These are phyloP conservation scores for Bombardia bombarda DNA, from an alignment of 495 filamentous ascomycete genomes.

Conservation along the genomic window DNA sequence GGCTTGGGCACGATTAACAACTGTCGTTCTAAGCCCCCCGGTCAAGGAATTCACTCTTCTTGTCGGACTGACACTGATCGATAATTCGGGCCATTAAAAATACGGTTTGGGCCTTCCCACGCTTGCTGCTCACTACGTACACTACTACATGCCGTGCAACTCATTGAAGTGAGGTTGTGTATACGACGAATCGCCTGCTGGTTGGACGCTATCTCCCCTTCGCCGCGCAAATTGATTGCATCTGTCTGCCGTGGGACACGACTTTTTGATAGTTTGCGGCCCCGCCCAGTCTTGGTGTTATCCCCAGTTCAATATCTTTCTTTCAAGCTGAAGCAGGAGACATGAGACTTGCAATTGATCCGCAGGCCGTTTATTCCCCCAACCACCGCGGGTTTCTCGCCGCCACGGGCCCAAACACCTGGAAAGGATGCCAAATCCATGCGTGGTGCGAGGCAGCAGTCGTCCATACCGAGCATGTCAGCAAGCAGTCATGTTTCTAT, in stretches of 20 bases:
- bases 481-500: neutral
- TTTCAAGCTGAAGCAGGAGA: conserved; percentile 13
- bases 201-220: conserved; percentile 2
- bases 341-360: conserved; percentile 6
- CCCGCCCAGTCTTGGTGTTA: conserved; percentile 3
- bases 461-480: neutral
- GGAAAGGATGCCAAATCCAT: neutral
- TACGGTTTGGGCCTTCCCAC: neutral
- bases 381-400: conserved; percentile 3
- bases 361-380: conserved; percentile 9
- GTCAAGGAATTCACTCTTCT: too few relatives aligned
- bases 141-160: conserved; percentile 9
- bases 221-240: conserved; percentile 14
- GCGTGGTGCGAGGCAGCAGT: neutral
- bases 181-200: conserved; percentile 6
- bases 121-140: neutral
- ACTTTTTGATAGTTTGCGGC: conserved; percentile 5
- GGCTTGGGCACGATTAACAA: neutral
- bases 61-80: too few relatives aligned
- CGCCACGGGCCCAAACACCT: neutral
- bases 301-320: conserved; percentile 14
- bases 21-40: neutral
- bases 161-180: conserved; percentile 4
- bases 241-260: conserved; percentile 14
- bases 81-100: neutral